These are phyloP conservation scores for Aquilaria yunnanensis DNA, from an alignment of 345 rosid genomes.

Conservation along the genomic window DNA sequence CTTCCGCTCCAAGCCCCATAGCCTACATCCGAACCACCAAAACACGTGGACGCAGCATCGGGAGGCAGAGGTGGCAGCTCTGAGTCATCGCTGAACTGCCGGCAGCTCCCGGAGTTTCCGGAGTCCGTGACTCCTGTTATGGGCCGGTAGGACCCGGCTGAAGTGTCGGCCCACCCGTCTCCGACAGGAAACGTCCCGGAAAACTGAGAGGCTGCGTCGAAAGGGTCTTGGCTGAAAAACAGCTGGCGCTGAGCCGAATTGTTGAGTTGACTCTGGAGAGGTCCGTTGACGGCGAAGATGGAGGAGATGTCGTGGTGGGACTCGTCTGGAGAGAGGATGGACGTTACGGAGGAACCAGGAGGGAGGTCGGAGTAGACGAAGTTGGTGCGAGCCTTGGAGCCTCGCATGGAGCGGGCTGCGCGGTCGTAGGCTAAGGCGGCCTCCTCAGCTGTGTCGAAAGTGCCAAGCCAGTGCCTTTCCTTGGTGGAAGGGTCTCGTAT, in stretches of 20 bases:
- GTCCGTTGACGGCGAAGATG: conserved; percentile 36
- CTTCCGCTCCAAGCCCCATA: conserved; percentile 32
- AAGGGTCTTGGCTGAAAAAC: conserved; percentile 21
- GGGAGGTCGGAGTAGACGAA: conserved; percentile 93
- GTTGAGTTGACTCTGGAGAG: conserved; percentile 19
- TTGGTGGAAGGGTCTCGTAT: conserved; percentile 91
- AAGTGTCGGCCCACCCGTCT: conserved; percentile 27
- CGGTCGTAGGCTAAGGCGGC: conserved; percentile 94
- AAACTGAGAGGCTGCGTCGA: conserved; percentile 20
- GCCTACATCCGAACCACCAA: conserved; percentile 17
- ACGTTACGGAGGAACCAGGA: conserved; percentile 71
- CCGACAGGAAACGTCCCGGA: conserved; percentile 5
- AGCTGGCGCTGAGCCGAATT: conserved; percentile 17
- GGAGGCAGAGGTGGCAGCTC: conserved; percentile 95
- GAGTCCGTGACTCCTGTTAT: conserved; percentile 18
- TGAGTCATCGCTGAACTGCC: conserved; percentile 22
- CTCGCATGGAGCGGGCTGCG: conserved; percentile 83
- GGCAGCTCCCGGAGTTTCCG: conserved; percentile 12
- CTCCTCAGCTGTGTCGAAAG: conserved; percentile 84
- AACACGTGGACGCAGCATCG: conserved; percentile 36
- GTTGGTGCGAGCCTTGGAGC: conserved; percentile 83
- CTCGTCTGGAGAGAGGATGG: conserved; percentile 85
- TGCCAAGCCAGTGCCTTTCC: conserved; percentile 92
- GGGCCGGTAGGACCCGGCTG: conserved; percentile 25
- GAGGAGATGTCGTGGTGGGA: conserved; percentile 43